Conservation (phyloP, 2,329 filamentous ascomycete species). For the Hypoxylon rubiginosum region DNA sequence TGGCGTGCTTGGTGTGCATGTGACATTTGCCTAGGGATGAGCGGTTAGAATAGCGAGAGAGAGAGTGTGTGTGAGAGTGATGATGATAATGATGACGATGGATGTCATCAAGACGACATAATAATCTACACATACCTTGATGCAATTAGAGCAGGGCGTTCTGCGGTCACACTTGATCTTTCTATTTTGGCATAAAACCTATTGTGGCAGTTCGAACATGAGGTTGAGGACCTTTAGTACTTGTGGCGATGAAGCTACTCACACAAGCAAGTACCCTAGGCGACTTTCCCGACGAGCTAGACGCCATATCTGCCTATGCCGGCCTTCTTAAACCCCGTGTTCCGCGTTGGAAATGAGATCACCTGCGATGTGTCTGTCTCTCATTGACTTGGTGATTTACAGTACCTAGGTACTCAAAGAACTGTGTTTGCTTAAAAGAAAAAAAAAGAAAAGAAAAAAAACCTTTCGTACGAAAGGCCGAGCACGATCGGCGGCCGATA, state of each 20-base stretch:
- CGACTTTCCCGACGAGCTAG: slow-evolving; percentile 46
- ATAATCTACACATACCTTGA: slow-evolving; percentile 62
- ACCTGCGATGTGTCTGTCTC: slow-evolving; percentile 5
- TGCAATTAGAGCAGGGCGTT: slow-evolving; percentile 71
- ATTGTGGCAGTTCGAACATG: slow-evolving; percentile 53
- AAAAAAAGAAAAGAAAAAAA: not conserved
- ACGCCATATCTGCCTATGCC: slow-evolving; percentile 37
- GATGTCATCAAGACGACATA: not conserved
- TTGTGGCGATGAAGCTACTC: slow-evolving; percentile 22
- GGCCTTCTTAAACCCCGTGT: slow-evolving; percentile 19
- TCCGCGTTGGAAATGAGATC: slow-evolving; percentile 27
- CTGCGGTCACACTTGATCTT: slow-evolving; percentile 74
- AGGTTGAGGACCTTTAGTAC: slow-evolving; percentile 14
- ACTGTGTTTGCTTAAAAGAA: not conserved
- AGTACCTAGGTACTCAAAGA: too few species aligned
- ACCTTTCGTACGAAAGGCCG: not conserved
- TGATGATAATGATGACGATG: not conserved
- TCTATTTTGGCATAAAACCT: slow-evolving; percentile 70
- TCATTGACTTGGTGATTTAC: slow-evolving; percentile 23
- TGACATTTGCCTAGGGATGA: slow-evolving; percentile 65
- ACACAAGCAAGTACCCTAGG: slow-evolving; percentile 50
- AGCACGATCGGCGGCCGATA: not conserved
- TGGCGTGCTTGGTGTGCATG: slow-evolving; percentile 71
- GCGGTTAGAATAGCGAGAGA: slow-evolving; percentile 22
- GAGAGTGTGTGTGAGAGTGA: not conserved